A percentile compares a stretch with the other conserved stretches of the same genome.
Evolutionary conservation across 2,329 filamentous ascomycete genomes (phyloP).

Genomic region (Ceratocystis cacaofunesta): DNA sequence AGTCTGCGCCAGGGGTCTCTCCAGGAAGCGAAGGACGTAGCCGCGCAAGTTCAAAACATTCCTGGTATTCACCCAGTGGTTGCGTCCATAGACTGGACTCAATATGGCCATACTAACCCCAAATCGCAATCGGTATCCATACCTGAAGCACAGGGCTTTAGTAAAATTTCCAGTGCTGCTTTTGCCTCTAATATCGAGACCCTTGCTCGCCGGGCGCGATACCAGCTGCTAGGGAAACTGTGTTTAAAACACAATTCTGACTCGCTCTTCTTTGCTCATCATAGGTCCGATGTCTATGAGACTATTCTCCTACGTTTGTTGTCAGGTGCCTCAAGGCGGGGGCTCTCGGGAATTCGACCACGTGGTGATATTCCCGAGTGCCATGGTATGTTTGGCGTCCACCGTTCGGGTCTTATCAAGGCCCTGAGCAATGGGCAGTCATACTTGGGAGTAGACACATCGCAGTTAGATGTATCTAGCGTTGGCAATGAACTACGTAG

Average conservation of each 20-base stretch:
- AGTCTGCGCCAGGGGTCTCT: conserved; percentile 37
- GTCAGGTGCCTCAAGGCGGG: conserved; percentile 45
- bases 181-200: conserved; percentile 56
- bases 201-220: conserved; percentile 57
- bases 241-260: conserved; percentile 39
- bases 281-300: conserved; percentile 82
- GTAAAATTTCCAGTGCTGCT: conserved; percentile 24
- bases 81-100: conserved; percentile 22
- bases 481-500: conserved; percentile 19
- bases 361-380: conserved; percentile 69
- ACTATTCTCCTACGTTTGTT: conserved; percentile 70
- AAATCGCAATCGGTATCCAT: background rate
- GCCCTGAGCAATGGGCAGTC: conserved; percentile 28
- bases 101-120: conserved; percentile 9
- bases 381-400: conserved; percentile 54
- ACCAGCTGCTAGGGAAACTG: conserved; percentile 49
- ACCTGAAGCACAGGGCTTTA: background rate
- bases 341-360: conserved; percentile 53
- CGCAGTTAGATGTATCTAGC: conserved; percentile 22
- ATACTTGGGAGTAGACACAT: conserved; percentile 27
- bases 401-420: conserved; percentile 46
- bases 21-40: conserved; percentile 37
- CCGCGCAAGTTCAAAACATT: conserved; percentile 26
- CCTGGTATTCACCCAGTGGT: conserved; percentile 22
- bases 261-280: conserved; percentile 66